phyloP scores from a whole-genome alignment of 495 filamentous ascomycete genomes.

The Articulospora tetracladia region DNA sequence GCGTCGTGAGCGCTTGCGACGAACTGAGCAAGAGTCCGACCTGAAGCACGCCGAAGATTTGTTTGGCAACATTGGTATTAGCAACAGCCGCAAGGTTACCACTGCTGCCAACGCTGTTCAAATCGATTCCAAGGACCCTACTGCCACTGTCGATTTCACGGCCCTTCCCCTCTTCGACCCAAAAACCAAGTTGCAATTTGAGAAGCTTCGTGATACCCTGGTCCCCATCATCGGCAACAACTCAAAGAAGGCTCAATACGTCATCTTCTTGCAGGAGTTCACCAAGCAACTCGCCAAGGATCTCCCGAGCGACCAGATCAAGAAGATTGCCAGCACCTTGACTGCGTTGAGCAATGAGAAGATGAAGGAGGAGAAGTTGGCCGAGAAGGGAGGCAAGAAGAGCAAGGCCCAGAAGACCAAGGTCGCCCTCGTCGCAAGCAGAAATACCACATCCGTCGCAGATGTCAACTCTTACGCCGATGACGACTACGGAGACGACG shows the following conservation, averaged over 20 bases:
- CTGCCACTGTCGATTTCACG: constrained; percentile 73
- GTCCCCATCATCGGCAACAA: constrained; percentile 69
- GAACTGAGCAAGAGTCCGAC: constrained; percentile 82
- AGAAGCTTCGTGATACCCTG: constrained; percentile 66
- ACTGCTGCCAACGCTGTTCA: constrained; percentile 60
- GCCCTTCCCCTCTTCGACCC: constrained; percentile 85
- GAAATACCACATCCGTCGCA: constrained; percentile 56
- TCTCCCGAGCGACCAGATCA: constrained; percentile 83
- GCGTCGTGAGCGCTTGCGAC: constrained; percentile 66
- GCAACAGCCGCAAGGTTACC: constrained; percentile 55
- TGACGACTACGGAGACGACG: constrained; percentile 71
- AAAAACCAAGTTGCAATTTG: constrained; percentile 78
- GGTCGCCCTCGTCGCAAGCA: constrained; percentile 66
- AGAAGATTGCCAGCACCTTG: constrained; percentile 84
- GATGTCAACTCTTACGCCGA: constrained; percentile 75
- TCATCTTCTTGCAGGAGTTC: constrained; percentile 87
- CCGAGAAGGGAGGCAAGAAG: constrained; percentile 96
- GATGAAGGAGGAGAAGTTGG: constrained; percentile 96
- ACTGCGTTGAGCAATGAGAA: constrained; percentile 92
- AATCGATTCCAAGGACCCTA: constrained; percentile 65
- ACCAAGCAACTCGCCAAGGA: constrained; percentile 83
- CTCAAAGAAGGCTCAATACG: constrained; percentile 86
- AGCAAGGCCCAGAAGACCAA: constrained; percentile 93
- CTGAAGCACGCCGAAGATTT: constrained; percentile 89
- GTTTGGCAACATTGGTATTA: constrained; percentile 75